These are phyloP conservation scores for Ananas comosus DNA, from an alignment of 176 grass and related monocot genomes.

Conservation along the genomic window DNA sequence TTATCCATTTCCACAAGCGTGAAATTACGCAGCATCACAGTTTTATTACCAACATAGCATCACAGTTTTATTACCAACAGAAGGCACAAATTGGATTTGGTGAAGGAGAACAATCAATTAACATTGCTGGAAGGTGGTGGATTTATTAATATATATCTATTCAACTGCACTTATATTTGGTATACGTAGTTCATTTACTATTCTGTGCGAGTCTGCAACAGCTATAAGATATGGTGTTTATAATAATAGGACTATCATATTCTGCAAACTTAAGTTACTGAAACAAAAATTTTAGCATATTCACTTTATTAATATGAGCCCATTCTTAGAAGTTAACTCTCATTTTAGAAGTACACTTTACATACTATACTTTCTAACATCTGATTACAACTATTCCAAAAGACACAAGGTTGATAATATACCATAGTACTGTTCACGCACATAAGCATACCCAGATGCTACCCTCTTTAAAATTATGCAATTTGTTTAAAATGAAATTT, in stretches of 20 bases:
- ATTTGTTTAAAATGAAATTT: too few species aligned
- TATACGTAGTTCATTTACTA: background rate
- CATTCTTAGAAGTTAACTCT: too few species aligned
- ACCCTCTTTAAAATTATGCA: too few species aligned
- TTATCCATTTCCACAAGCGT: conserved; percentile 41
- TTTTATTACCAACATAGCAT: conserved; percentile 69
- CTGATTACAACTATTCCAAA: too few species aligned
- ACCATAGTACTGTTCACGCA: background rate
- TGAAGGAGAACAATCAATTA: conserved; percentile 54
- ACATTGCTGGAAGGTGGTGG: conserved; percentile 76
- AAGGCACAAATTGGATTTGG: conserved; percentile 61
- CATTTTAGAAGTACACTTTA: too few species aligned
- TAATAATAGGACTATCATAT: too few species aligned
- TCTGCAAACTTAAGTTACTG: background rate
- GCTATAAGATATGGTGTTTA: too few species aligned
- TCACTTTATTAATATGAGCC: background rate
- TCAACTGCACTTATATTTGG: background rate
- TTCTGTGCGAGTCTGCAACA: too few species aligned
- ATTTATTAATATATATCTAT: background rate
- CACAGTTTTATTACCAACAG: too few species aligned
- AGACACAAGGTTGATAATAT: too few species aligned
- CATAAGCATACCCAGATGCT: too few species aligned
- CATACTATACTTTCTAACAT: too few species aligned
- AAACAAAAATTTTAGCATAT: background rate
- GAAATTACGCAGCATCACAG: conserved; percentile 68